Base-by-base conservation (phyloP, 441 rosid species). In the Iberis amara region DNA sequence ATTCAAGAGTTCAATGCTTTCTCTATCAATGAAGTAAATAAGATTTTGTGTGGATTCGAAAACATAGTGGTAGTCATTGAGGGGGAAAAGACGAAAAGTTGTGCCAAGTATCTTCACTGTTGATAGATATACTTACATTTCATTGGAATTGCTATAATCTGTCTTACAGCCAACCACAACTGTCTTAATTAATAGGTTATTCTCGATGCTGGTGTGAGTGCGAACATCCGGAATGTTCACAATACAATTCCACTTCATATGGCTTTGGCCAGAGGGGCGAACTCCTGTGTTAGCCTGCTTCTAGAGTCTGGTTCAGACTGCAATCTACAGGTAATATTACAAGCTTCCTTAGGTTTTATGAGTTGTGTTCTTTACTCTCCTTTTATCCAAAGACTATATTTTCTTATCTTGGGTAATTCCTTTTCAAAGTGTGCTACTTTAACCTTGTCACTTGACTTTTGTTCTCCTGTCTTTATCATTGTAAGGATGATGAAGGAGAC, bases 131-230 rank as follows among this genome's bases (percentile, higher is more conserved):
- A 7, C 7, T 10, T 49, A 28, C 27, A 35, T 49, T 41, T 18
- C 32, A 40, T 13, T 24, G n/a, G 31, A 28, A 66, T 24, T 57
- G 8, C 54, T 47, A 30, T 59, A 49, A n/a, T 46, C 11, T 52
- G 28, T 39, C 39, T 47, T 41, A 55, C 18, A 10, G 49, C 52
- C 35, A 35, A 48, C 40, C 37, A 32, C 35, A 10, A 47, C 11
- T 51, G 11, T 56, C 30, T 61, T 51, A 37, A 54, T 74, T 44
- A 52, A 53, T 62, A 94, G 99, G 86, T 87, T 62, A 86, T 94
- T 73, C 95, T 94, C 42, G 86, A 85, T 69, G 91, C 94, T 72
- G 99, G 96, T 69, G 99, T 94, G 65, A 91, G 81, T 75, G 96
- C 83, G 47, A 83, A 94, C 72, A 82, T 89, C 52, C 83, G 85